Evolutionary conservation across 2,329 filamentous ascomycete species (phyloP).

Genomic region (Aspergillus puulaauensis): DNA sequence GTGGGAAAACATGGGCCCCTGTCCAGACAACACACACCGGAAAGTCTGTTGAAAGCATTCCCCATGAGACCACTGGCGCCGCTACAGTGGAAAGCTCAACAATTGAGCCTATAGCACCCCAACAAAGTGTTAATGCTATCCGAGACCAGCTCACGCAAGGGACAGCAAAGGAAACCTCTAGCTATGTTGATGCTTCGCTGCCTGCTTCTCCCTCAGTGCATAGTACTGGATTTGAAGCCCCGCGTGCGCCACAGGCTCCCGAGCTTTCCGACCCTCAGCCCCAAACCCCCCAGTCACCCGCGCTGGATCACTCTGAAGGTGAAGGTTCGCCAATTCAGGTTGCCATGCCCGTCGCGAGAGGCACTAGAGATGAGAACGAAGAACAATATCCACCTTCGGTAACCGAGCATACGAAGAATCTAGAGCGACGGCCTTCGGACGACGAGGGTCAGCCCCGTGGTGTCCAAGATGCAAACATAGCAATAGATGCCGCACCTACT

Average conservation of each 20-base stretch:
- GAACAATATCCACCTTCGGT: conserved; percentile 42
- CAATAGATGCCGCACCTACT: conserved; percentile 56
- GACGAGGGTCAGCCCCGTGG: conserved; percentile 66
- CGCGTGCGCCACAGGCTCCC: conserved; percentile 44
- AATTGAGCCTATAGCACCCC: conserved; percentile 54
- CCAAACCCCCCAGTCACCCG: conserved; percentile 48
- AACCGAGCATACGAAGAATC: conserved; percentile 61
- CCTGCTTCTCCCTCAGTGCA: conserved; percentile 68
- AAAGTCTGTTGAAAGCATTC: conserved; percentile 55
- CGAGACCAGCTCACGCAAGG: conserved; percentile 80
- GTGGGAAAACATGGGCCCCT: conserved; percentile 84
- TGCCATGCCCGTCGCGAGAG: conserved; percentile 78
- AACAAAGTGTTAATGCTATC: conserved; percentile 69
- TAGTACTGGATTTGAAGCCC: conserved; percentile 48
- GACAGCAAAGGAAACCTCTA: conserved; percentile 50
- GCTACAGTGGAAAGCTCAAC: conserved; percentile 47
- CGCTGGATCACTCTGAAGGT: conserved; percentile 51
- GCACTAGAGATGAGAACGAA: conserved; percentile 45
- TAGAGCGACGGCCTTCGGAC: conserved; percentile 61
- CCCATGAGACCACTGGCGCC: conserved; percentile 65
- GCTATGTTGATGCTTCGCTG: conserved; percentile 60
- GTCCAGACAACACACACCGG: conserved; percentile 74
- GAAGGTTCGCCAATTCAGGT: conserved; percentile 77
- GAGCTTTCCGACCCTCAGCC: conserved; percentile 29
- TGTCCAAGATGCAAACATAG: conserved; percentile 60